phyloP scores from a whole-genome alignment of 2,329 filamentous ascomycete genomes.

The Trichoderma sp. region DNA sequence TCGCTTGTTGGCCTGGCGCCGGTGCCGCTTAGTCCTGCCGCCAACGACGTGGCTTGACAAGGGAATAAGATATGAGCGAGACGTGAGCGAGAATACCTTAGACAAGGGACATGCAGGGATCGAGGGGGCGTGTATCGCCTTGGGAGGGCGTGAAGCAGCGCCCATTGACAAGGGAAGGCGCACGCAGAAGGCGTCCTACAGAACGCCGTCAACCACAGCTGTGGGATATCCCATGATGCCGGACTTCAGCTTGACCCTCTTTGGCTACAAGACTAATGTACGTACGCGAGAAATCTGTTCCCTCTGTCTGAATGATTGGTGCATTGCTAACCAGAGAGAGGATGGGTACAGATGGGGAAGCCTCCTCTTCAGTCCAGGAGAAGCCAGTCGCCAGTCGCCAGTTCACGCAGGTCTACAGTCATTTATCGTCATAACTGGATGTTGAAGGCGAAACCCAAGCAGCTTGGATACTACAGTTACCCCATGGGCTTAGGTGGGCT shows the following conservation, averaged over 20 bases:
- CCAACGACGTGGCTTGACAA: constrained; percentile 9
- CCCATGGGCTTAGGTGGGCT: not conserved
- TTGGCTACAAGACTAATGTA: not conserved
- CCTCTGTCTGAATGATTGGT: not conserved
- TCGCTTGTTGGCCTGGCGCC: not conserved
- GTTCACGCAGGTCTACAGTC: not conserved
- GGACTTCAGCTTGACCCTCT: not conserved
- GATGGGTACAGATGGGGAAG: not conserved
- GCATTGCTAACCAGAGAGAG: not conserved
- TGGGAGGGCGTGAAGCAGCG: not conserved
- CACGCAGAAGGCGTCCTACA: not conserved
- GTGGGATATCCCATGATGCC: constrained; percentile 1
- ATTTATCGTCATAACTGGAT: not conserved
- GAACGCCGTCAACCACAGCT: constrained; percentile 12
- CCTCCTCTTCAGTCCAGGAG: not conserved
- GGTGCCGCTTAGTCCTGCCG: constrained; percentile 1
- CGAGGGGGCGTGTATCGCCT: not conserved
- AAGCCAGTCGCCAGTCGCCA: not conserved
- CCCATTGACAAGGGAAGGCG: not conserved
- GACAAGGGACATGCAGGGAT: not conserved
- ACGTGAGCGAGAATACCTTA: not conserved
- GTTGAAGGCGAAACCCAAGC: not conserved
- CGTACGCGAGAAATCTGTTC: not conserved
- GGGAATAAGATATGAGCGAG: not conserved
- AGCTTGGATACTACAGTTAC: not conserved